Conservation (phyloP, 1,284 basidiomycete species). For the Leccinum subatratum region DNA sequence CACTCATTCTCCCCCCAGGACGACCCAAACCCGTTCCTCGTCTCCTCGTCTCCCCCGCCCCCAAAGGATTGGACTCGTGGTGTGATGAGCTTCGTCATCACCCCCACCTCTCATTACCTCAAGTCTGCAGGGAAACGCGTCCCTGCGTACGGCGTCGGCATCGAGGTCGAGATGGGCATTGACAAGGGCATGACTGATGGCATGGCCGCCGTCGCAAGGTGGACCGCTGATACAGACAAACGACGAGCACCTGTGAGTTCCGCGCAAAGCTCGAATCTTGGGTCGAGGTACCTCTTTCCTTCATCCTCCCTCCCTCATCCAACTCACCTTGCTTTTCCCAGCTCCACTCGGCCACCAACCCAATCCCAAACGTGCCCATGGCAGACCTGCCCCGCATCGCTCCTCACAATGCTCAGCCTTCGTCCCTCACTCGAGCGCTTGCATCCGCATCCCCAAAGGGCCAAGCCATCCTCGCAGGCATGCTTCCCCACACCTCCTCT, state of each 20-base stretch:
- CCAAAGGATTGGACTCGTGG: slow-evolving; percentile 70
- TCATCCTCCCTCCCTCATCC: not conserved
- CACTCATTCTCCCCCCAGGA: slow-evolving; percentile 29
- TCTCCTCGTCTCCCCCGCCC: slow-evolving; percentile 34
- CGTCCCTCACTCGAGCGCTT: slow-evolving; percentile 62
- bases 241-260: slow-evolving; percentile 57
- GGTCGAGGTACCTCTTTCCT: slow-evolving; percentile 46
- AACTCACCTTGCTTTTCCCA: slow-evolving; percentile 29
- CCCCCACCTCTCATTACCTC: slow-evolving; percentile 63
- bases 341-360: slow-evolving; percentile 44
- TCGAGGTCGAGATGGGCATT: slow-evolving; percentile 78
- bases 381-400: slow-evolving; percentile 61
- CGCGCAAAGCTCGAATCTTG: slow-evolving; percentile 57
- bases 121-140: slow-evolving; percentile 62
- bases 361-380: slow-evolving; percentile 57
- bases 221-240: slow-evolving; percentile 64
- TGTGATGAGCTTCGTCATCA: slow-evolving; percentile 70
- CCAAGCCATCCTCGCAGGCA: slow-evolving; percentile 38
- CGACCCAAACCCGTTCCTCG: slow-evolving; percentile 72
- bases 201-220: slow-evolving; percentile 79
- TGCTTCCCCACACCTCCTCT: slow-evolving; percentile 44
- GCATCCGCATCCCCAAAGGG: slow-evolving; percentile 69
- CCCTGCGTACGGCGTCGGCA: slow-evolving; percentile 75
- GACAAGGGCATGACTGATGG: slow-evolving; percentile 72
- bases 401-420: slow-evolving; percentile 46